Percentiles rank a stretch among this genome's conserved stretches.
Conservation (phyloP, 106 monocot genomes). For the Phalaenopsis equestris region DNA sequence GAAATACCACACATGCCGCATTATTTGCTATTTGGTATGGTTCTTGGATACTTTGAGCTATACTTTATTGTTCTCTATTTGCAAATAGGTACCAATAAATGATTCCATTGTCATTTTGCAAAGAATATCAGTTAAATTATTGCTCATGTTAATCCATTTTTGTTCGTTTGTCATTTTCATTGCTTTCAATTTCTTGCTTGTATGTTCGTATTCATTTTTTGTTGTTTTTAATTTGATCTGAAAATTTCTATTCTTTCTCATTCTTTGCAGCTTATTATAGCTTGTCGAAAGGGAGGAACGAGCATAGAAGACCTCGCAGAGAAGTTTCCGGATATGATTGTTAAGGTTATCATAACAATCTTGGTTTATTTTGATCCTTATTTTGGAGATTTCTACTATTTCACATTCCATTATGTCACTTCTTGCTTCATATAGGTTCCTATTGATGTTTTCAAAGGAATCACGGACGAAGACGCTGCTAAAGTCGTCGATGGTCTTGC, state of each 20-base stretch:
- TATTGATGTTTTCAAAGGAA: constrained; percentile 91
- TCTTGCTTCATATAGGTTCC: constrained; percentile 53
- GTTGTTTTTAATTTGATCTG: background rate
- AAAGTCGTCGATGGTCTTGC: constrained; percentile 95
- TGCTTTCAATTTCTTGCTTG: background rate
- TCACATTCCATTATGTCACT: background rate
- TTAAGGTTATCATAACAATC: constrained; percentile 48
- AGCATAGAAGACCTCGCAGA: constrained; percentile 99
- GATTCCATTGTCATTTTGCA: background rate
- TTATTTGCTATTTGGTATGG: no score
- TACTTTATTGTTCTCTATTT: no score
- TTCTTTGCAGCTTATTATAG: constrained; percentile 69
- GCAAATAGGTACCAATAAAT: background rate
- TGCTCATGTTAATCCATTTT: background rate
- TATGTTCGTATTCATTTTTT: background rate
- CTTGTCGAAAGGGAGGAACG: constrained; percentile 88
- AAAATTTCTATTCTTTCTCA: constrained; percentile 6
- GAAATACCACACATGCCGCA: no score
- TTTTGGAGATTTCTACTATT: background rate
- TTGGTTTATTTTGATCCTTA: constrained; percentile 5
- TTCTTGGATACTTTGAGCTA: no score
- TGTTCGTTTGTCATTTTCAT: background rate
- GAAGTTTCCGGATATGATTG: constrained; percentile 96
- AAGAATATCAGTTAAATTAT: background rate
- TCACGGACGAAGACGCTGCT: constrained; percentile 94